Conservation (phyloP, 345 rosid species). For the Aquilaria yunnanensis region DNA sequence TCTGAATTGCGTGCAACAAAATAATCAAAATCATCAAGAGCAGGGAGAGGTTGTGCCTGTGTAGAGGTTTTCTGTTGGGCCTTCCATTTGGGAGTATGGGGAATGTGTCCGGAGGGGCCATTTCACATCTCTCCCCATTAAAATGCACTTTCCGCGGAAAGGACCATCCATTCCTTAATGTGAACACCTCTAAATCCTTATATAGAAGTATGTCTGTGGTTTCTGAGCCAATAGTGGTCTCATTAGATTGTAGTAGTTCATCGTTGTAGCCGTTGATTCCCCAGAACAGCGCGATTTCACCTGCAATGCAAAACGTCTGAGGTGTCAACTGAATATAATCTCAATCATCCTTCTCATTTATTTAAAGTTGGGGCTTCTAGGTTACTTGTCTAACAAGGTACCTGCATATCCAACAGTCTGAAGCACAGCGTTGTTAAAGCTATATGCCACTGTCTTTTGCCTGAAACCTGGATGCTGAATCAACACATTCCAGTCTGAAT, state of each 20-base stretch:
- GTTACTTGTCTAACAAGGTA: neutral
- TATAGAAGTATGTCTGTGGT: conserved; percentile 59
- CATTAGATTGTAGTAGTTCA: conserved; percentile 54
- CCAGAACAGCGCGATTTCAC: conserved; percentile 59
- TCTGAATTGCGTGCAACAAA: too few relatives aligned
- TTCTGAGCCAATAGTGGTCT: conserved; percentile 36
- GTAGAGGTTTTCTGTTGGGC: too few relatives aligned
- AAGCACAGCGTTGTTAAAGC: conserved; percentile 51
- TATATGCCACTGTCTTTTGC: conserved; percentile 44
- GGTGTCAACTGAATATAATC: neutral
- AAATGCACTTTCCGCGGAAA: conserved; percentile 68
- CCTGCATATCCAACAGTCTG: conserved; percentile 30
- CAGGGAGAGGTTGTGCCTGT: too few relatives aligned
- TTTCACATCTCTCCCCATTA: conserved; percentile 37
- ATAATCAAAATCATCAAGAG: too few relatives aligned
- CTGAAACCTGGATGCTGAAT: conserved; percentile 67
- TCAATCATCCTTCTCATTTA: neutral
- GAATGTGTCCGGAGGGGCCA: conserved; percentile 36
- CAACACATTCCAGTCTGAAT: conserved; percentile 61
- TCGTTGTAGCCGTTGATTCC: conserved; percentile 66
- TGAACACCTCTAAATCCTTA: conserved; percentile 49
- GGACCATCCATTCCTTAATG: conserved; percentile 73
- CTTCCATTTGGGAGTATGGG: conserved; percentile 26
- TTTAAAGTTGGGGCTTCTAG: neutral
- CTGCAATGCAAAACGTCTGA: conserved; percentile 17